Evolutionary conservation across 306 rosid species (phyloP), one percentile per base, ranked within the genome.

Genomic region (Rosa persica): DNA sequence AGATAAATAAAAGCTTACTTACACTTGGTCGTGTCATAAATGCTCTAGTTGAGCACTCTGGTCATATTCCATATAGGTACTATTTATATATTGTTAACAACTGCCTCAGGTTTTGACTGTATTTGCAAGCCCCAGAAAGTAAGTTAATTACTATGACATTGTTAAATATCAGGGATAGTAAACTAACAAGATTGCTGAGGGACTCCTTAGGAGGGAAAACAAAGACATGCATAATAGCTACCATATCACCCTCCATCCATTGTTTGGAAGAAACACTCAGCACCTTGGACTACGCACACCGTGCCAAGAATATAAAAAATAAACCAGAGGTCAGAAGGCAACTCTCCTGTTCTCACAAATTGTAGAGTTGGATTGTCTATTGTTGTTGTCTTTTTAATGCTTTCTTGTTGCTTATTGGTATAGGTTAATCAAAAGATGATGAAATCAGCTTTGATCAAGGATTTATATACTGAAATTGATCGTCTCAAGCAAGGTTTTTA

Each of bases 171-270:
- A 96, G 99, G 89, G 99, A 96, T 80, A 96, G 99, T 83, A 96
- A 96, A 79, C 85, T 96, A 79, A 96, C 99, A 49, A 88, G 99
- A 85, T 85, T 96, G 67, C 81, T 96, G 83, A 88, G 99, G 82
- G 99, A 96, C 83, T 96, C 99, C 72, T 83, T 96, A 88, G 99
- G 99, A 73, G 99, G 99, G 70, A 96, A 93, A 87, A 96, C 99
- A 79, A 96, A 93, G 88, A 96, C 99, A 44, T 96, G 99, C 85
- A 93, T 96, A 81, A 96, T 96, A 62, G 99, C 99, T 71, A 96
- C 99, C 20, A 84, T 96, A 81, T 91, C 99, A 19, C 99, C 99
- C 66, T 96, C 99, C 84, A 89, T 96, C 80, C 98, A 96, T 83
- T 96, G 99, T 86, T 88, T 96, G 68, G 99, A 96, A 84, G 99